Percentiles rank a stretch among this genome's conserved stretches.
Conservation (phyloP, 2,329 filamentous ascomycete genomes). For the Ceratocystis colombiana region DNA sequence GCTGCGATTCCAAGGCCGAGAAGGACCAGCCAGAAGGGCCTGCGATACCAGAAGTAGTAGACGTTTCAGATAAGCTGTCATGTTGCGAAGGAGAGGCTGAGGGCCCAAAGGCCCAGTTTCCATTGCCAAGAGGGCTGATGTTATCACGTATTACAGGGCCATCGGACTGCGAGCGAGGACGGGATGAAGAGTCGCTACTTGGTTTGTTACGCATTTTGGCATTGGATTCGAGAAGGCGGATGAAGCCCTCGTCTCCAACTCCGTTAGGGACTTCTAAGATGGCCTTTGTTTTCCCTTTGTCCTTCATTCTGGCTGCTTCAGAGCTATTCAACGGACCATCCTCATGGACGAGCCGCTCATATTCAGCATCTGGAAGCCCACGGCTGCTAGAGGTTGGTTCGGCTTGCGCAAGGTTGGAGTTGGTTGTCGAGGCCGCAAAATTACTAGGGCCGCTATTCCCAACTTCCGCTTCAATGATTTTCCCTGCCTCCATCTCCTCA, state of each 20-base stretch:
- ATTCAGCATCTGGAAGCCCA: background rate
- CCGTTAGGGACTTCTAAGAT: background rate
- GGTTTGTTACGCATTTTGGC: background rate
- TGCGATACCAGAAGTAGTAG: background rate
- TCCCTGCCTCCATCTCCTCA: background rate
- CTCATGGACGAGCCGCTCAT: background rate
- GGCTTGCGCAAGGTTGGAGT: background rate
- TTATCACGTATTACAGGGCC: constrained; percentile 39
- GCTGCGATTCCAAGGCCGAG: constrained; percentile 21
- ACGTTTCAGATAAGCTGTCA: background rate
- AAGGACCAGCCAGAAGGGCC: constrained; percentile 21
- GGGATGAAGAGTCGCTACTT: constrained; percentile 22
- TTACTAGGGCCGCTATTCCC: background rate
- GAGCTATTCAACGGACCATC: background rate
- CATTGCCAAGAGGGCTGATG: constrained; percentile 47
- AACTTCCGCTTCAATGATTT: background rate
- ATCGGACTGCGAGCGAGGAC: constrained; percentile 45
- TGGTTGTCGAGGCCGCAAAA: background rate
- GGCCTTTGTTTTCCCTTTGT: constrained; percentile 2
- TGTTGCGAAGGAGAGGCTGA: background rate
- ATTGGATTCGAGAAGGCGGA: constrained; percentile 6
- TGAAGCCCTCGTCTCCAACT: background rate
- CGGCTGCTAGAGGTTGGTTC: background rate
- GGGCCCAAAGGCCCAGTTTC: constrained; percentile 41
- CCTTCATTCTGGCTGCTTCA: background rate